A percentile compares a stretch with the other conserved stretches of the same genome.
Evolutionary conservation across 1,139 yeast genomes (phyloP).

Genomic region (Debaryomyces psychrophilus): DNA sequence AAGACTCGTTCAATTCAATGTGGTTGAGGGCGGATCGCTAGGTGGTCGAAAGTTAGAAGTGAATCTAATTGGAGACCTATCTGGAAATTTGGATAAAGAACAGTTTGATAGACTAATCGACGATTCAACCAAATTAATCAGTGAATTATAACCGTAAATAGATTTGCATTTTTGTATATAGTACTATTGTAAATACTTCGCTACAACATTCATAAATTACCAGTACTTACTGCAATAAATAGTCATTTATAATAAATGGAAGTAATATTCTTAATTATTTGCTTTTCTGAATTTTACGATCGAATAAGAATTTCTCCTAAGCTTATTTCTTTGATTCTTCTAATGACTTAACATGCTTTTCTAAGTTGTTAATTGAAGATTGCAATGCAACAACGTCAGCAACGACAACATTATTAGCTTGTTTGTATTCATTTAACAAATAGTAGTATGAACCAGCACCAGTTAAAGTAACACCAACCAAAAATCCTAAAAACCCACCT

Average conservation of each 20-base stretch:
- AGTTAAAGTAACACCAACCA: slow-evolving; percentile 73
- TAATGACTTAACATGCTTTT: slow-evolving; percentile 60
- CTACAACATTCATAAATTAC: neutral
- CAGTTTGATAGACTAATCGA: slow-evolving; percentile 32
- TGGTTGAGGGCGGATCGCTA: slow-evolving; percentile 58
- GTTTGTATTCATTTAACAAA: slow-evolving; percentile 74
- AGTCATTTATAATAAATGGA: slow-evolving; percentile 8
- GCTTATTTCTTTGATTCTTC: slow-evolving; percentile 42
- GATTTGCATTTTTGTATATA: slow-evolving; percentile 13
- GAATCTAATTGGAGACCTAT: slow-evolving; percentile 43
- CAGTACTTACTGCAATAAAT: slow-evolving; percentile 4
- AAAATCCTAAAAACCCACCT: slow-evolving; percentile 75
- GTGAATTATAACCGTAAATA: slow-evolving; percentile 20
- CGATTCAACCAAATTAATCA: slow-evolving; percentile 30
- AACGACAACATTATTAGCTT: slow-evolving; percentile 70
- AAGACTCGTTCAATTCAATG: slow-evolving; percentile 45
- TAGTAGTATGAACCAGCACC: slow-evolving; percentile 80
- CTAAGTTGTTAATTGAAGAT: slow-evolving; percentile 66
- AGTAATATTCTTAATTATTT: slow-evolving; percentile 1
- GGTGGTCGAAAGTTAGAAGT: slow-evolving; percentile 58
- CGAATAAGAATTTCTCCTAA: slow-evolving; percentile 2
- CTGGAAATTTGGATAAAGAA: slow-evolving; percentile 24
- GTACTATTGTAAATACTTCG: neutral
- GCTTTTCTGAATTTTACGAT: neutral
- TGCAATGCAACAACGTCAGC: slow-evolving; percentile 76